Evolutionary conservation across 805 yeast genomes (phyloP).

Genomic region (Scheffersomyces stipitis): DNA sequence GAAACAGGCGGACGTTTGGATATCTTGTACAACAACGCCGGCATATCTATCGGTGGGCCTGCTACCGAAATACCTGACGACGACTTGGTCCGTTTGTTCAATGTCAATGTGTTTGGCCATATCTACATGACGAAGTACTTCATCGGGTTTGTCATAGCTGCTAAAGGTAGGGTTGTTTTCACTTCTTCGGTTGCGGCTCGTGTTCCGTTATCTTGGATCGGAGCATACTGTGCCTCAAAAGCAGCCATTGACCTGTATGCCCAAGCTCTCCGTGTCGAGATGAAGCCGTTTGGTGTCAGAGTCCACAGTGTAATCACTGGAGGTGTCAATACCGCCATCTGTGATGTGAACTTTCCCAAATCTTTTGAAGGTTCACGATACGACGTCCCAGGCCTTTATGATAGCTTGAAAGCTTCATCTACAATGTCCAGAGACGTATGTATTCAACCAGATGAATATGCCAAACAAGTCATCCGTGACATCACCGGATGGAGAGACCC

Average conservation of each 20-base stretch:
- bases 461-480: slow-evolving; percentile 21
- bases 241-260: slow-evolving; percentile 42
- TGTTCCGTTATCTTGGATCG: slow-evolving; percentile 32
- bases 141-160: slow-evolving; percentile 25
- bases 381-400: slow-evolving; percentile 21
- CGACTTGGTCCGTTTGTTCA: slow-evolving; percentile 17
- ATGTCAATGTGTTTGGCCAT: slow-evolving; percentile 42
- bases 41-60: slow-evolving; percentile 29
- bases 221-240: slow-evolving; percentile 36
- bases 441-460: slow-evolving; percentile 23
- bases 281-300: slow-evolving; percentile 37
- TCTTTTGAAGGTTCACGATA: slow-evolving; percentile 14
- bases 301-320: slow-evolving; percentile 42
- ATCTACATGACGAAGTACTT: slow-evolving; percentile 34
- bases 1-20: slow-evolving; percentile 34
- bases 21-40: slow-evolving; percentile 44
- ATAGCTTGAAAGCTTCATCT: slow-evolving; percentile 17
- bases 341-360: slow-evolving; percentile 12
- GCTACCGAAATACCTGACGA: slow-evolving; percentile 32
- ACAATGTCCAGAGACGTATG: slow-evolving; percentile 21
- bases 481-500: slow-evolving; percentile 15
- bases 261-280: slow-evolving; percentile 29
- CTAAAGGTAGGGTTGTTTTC: slow-evolving; percentile 37
- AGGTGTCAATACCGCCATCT: slow-evolving; percentile 36
- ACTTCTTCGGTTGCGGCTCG: slow-evolving; percentile 35